Base-by-base conservation (phyloP, 1,139 yeast genomes). In the Zygosaccharomyces pseudobailii region DNA sequence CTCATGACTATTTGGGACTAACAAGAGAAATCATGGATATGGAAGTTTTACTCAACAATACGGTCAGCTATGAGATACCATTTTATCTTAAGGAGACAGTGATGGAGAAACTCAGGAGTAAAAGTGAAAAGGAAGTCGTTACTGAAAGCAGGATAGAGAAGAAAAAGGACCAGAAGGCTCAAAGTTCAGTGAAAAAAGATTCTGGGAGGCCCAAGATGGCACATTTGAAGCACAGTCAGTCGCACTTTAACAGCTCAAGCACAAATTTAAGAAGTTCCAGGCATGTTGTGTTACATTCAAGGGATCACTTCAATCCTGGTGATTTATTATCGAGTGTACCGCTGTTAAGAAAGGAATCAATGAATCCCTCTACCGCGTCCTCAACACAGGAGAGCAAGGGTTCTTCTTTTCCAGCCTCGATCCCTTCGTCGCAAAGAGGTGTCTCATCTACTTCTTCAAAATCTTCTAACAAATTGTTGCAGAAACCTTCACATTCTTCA, bases 291-390 rank as follows among this genome's bases (percentile, higher is more conserved):
- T 67, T 87, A 33, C 81, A 78, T 43, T 78, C 89, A 0, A 71
- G 84, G 41, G 73, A 73, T 20, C 74, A 79, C 27, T 68, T 80
- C 10, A 84, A 86, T 50, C 96, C 96, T 0, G 96, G 96, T 27
- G 96, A 88, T 63, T 71, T 88, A 47, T 68, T 88, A 13, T 85
- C 95, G 0, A 86, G 86, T 45, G 96, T 85, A 0, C 94, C 96
- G 0, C 67, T 87, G 3, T 79, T 89, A 0, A 71, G 90, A 53
- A 71, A 74, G 49, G 73, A 68, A 20, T 45, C 55, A 17, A 24
- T 57, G 20, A 36, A 40, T 27, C 47, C 45, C 8, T 43, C 49
- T 5, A 36, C 44, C n/a, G 20, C 43, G 5, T 38, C 32, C 9
- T 24, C 46, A 4, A n/a, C 19, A n/a, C 40, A 43, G 13, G 43